A percentile compares a stretch with the other conserved stretches of the same genome.
These are phyloP conservation scores for Lodderomyces oxycetoniae DNA, from an alignment of 1,139 yeast species.

Conservation along the genomic window DNA sequence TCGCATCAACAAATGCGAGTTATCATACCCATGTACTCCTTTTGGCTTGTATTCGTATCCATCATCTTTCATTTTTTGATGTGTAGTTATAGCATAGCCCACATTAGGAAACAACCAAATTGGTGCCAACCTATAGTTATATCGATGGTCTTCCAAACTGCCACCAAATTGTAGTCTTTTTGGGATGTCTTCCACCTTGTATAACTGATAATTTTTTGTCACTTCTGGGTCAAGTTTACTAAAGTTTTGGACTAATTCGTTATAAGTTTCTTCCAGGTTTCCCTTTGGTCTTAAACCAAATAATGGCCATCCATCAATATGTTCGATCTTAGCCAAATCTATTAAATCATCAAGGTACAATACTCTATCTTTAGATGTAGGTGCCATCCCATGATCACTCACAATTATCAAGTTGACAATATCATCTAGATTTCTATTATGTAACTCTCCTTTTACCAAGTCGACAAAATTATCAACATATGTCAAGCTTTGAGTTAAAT, in stretches of 20 bases:
- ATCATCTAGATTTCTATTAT: constrained; percentile 50
- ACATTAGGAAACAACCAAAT: constrained; percentile 79
- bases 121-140: constrained; percentile 68
- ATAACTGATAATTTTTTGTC: constrained; percentile 37
- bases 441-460: constrained; percentile 44
- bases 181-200: constrained; percentile 56
- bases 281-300: constrained; percentile 64
- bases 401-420: constrained; percentile 72
- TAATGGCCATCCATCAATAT: constrained; percentile 86
- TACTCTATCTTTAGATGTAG: constrained; percentile 64
- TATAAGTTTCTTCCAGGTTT: constrained; percentile 18
- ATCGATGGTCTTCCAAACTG: constrained; percentile 31
- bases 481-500: constrained; percentile 49
- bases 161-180: constrained; percentile 66
- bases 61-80: constrained; percentile 48
- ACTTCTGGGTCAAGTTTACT: constrained; percentile 17
- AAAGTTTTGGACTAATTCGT: constrained; percentile 21
- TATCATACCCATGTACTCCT: constrained; percentile 85
- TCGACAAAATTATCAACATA: constrained; percentile 65
- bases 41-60: constrained; percentile 51
- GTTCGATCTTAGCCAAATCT: constrained; percentile 50
- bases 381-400: constrained; percentile 94
- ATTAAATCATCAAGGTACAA: constrained; percentile 67
- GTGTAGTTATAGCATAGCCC: constrained; percentile 74
- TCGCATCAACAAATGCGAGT: constrained; percentile 73